Conservation (phyloP, 345 rosid species). For the Citrus unshiu region DNA sequence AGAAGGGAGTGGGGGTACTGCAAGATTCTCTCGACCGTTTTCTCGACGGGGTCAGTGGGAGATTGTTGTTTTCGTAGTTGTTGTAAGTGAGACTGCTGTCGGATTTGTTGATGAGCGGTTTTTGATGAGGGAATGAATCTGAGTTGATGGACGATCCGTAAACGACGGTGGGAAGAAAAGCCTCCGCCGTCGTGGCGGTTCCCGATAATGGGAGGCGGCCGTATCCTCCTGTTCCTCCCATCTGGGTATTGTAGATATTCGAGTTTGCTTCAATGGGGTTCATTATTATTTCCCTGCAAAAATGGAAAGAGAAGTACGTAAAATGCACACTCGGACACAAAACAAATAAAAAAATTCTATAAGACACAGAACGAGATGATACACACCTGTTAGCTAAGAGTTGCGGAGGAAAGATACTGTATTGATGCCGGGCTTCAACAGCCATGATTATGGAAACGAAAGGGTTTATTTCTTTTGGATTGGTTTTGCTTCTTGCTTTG, state of each 20-base stretch:
- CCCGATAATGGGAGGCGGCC: conserved; percentile 38
- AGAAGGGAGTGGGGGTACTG: conserved; percentile 29
- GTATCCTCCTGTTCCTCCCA: conserved; percentile 43
- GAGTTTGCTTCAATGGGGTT: conserved; percentile 42
- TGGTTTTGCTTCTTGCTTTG: neutral
- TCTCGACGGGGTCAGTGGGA: conserved; percentile 29
- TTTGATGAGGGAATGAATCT: conserved; percentile 30
- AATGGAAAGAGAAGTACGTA: neutral
- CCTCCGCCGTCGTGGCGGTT: conserved; percentile 32
- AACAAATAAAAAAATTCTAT: neutral
- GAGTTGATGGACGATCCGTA: conserved; percentile 41
- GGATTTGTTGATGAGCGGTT: conserved; percentile 45
- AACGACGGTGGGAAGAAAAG: conserved; percentile 23
- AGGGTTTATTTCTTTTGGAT: neutral
- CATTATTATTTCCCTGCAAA: conserved; percentile 46
- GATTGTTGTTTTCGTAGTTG: conserved; percentile 29
- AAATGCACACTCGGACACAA: too few relatives aligned
- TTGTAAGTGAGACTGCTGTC: conserved; percentile 59
- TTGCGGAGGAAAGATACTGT: conserved; percentile 41
- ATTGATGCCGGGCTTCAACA: conserved; percentile 59
- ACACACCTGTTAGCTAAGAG: conserved; percentile 48
- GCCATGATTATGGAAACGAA: conserved; percentile 39
- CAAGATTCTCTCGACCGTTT: conserved; percentile 62
- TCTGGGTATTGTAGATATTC: conserved; percentile 35
- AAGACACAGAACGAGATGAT: too few relatives aligned